These are phyloP conservation scores for Chaetomidium leptoderma DNA, from an alignment of 495 filamentous ascomycete species.

Conservation along the genomic window DNA sequence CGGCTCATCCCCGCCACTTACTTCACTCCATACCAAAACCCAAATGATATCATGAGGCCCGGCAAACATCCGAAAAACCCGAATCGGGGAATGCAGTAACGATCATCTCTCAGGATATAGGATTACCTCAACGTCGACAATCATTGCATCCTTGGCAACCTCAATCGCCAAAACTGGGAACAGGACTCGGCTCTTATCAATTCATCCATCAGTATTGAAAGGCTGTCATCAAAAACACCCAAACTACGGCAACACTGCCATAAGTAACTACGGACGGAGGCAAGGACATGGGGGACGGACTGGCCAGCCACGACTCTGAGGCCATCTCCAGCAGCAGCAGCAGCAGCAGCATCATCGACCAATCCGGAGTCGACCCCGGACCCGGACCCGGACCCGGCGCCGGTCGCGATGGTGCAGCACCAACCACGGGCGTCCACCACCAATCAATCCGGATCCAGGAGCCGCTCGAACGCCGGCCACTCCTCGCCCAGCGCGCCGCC, in stretches of 20 bases:
- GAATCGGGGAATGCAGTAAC: neutral
- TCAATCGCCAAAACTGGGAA: too few species aligned
- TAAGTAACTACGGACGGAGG: neutral
- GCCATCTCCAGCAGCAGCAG: neutral
- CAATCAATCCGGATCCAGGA: slow-evolving; percentile 31
- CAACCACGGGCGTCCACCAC: slow-evolving; percentile 4
- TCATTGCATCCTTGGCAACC: too few species aligned
- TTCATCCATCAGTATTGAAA: neutral
- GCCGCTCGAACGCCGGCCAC: slow-evolving; percentile 27
- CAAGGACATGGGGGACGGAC: slow-evolving; percentile 7
- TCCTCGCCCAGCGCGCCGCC: slow-evolving; percentile 27
- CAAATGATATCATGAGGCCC: slow-evolving; percentile 10
- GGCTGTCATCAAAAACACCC: neutral
- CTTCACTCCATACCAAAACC: neutral
- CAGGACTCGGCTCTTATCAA: neutral
- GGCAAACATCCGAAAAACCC: neutral
- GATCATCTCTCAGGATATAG: neutral
- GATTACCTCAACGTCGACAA: too few species aligned
- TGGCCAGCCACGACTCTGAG: neutral
- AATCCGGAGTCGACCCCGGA: neutral
- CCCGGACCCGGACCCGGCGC: neutral
- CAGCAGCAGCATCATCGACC: neutral
- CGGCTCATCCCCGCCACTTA: neutral
- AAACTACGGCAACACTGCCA: neutral
- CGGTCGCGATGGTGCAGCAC: neutral